Conservation (phyloP, 2,329 filamentous ascomycete species). For the Epichloe scottii region DNA sequence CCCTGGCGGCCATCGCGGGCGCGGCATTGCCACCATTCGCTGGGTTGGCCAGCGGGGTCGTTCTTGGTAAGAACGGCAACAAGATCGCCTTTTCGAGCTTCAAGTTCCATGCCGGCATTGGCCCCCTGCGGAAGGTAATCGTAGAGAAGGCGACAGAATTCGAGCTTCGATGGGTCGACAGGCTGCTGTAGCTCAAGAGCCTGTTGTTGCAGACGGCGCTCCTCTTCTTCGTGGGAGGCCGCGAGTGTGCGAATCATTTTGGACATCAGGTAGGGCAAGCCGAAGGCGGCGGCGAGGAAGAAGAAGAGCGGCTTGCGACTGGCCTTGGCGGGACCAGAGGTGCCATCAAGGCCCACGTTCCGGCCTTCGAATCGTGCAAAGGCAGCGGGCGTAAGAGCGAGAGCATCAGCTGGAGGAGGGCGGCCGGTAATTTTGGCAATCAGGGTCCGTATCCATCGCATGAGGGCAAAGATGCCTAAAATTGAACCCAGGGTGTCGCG, state of each 20-base stretch:
- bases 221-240: constrained; percentile 72
- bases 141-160: constrained; percentile 90
- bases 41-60: constrained; percentile 81
- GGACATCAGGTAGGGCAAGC: constrained; percentile 90
- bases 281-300: constrained; percentile 89
- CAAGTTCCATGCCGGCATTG: constrained; percentile 62
- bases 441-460: constrained; percentile 87
- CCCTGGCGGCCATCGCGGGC: constrained; percentile 82
- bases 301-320: constrained; percentile 94
- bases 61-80: constrained; percentile 88
- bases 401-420: constrained; percentile 77
- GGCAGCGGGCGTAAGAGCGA: constrained; percentile 73
- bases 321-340: constrained; percentile 54
- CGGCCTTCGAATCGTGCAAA: constrained; percentile 84
- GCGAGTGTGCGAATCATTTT: constrained; percentile 85
- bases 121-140: constrained; percentile 73
- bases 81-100: constrained; percentile 88
- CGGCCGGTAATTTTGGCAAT: constrained; percentile 88
- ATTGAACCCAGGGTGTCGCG: constrained; percentile 88
- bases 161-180: constrained; percentile 79
- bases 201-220: constrained; percentile 41
- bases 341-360: constrained; percentile 45
- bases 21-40: constrained; percentile 95
- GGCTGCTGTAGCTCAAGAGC: constrained; percentile 38
- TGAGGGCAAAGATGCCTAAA: constrained; percentile 86